These are phyloP conservation scores for Rubus parviflorus DNA, from an alignment of 306 rosid genomes.

Conservation along the genomic window DNA sequence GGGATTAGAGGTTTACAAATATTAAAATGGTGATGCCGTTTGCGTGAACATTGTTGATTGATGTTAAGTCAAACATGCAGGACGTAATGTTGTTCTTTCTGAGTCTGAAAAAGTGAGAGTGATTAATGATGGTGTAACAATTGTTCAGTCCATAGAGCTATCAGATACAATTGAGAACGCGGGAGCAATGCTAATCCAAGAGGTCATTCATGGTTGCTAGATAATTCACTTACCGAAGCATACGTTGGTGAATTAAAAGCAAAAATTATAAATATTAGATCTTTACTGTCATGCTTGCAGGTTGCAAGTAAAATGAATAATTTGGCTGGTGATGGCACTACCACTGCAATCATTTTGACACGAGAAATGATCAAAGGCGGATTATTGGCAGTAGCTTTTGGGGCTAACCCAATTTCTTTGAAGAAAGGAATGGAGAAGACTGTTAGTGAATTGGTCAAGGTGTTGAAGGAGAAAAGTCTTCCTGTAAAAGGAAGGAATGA, in stretches of 20 bases:
- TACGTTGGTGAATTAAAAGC: conserved; percentile 21
- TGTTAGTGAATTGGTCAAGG: conserved; percentile 62
- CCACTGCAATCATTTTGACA: conserved; percentile 89
- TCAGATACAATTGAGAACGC: conserved; percentile 86
- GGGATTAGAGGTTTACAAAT: not conserved
- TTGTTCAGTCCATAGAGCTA: conserved; percentile 88
- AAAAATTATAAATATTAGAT: conserved; percentile 21
- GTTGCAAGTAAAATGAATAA: conserved; percentile 92
- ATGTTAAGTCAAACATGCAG: conserved; percentile 44
- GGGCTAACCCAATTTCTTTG: conserved; percentile 87
- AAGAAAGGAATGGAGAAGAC: conserved; percentile 94
- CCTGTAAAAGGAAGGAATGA: conserved; percentile 84
- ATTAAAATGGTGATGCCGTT: conserved; percentile 9
- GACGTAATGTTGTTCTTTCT: conserved; percentile 90
- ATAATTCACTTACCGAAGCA: conserved; percentile 28
- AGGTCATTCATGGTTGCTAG: conserved; percentile 76
- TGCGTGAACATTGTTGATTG: conserved; percentile 17
- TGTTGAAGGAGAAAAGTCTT: conserved; percentile 71
- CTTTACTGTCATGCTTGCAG: conserved; percentile 45
- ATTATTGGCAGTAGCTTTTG: conserved; percentile 71
- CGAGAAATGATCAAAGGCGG: conserved; percentile 85
- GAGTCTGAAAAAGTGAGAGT: conserved; percentile 68
- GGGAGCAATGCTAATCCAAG: conserved; percentile 95
- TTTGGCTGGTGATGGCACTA: conserved; percentile 96
- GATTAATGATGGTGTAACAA: conserved; percentile 89